Evolutionary conservation across 495 filamentous ascomycete genomes (phyloP), one percentile per base, ranked within the genome.

Genomic region (Podospora didyma): DNA sequence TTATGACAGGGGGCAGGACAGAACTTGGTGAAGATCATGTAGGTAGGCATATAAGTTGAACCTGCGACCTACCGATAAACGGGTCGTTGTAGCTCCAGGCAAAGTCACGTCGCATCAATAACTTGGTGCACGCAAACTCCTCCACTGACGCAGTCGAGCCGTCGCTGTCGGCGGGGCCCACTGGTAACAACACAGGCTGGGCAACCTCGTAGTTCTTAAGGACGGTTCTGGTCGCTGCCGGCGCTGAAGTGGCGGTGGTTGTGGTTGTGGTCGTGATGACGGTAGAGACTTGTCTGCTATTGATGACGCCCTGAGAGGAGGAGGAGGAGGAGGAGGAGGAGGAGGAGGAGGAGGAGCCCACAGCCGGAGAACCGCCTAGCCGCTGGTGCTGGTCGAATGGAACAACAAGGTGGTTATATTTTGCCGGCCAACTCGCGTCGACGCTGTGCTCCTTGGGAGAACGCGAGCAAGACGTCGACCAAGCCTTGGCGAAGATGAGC

Each of bases 21-120:
- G n/a, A 16, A 42, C 39, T 42, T 16, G 39, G 1, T 42, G n/a
- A 31, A 31, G n/a, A 14, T n/a, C n/a, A n/a, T n/a, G n/a, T n/a
- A 17, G 39, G 6, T 9, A 12, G 39, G 39, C 4, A 14, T 42
- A 14, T 42, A 14, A 3, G 23, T 45, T 5, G 21, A 61, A 51
- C 22, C 54, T 11, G 20, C 24, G 41, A 19, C 80, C 69, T 73
- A 84, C 90, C 89, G 61, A 93, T 79, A 59, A 88, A 96, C 0
- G 91, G 92, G 12, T 79, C 65, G 12, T 85, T 86, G 63, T 96
- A 96, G 60, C 88, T 92, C 57, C 70, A 85, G 2, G 77, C 89
- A 73, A 95, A 96, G 2, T 77, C 76, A 71, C 92, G 80, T 6
- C 83, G 68, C 82, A 95, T 90, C 39, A 96, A 69, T 28, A 82